phyloP scores from a whole-genome alignment of 2,329 filamentous ascomycete genomes.

The Ceratocystis destructans region DNA sequence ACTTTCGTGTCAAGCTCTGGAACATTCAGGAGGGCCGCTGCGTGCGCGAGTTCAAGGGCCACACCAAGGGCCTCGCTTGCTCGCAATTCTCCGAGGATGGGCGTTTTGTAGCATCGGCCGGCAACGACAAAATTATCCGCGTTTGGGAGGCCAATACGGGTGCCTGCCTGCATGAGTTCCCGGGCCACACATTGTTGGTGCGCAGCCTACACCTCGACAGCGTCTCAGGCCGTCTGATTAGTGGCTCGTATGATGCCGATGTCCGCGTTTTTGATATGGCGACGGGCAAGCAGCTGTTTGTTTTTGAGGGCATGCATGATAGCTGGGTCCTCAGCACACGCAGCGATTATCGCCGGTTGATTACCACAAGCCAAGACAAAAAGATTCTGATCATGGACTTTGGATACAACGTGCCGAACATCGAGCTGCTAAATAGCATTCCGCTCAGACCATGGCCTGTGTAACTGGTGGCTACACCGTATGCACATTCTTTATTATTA shows the following conservation, averaged over 20 bases:
- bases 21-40: constrained; percentile 79
- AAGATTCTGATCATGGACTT: constrained; percentile 92
- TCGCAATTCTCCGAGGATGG: constrained; percentile 94
- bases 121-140: constrained; percentile 90
- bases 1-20: constrained; percentile 90
- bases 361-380: constrained; percentile 88
- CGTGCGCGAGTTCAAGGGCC: constrained; percentile 78
- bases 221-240: constrained; percentile 71
- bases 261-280: constrained; percentile 90
- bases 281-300: constrained; percentile 61
- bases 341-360: constrained; percentile 85
- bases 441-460: neutral
- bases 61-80: constrained; percentile 87
- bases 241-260: constrained; percentile 86
- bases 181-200: constrained; percentile 73
- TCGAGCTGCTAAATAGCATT: constrained; percentile 41
- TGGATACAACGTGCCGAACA: constrained; percentile 46
- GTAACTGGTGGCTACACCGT: neutral
- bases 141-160: constrained; percentile 92
- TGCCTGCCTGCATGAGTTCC: constrained; percentile 64
- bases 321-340: constrained; percentile 96
- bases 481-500: neutral
- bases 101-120: constrained; percentile 82
- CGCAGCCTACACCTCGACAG: constrained; percentile 84
- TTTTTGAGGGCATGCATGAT: constrained; percentile 87